Percentiles rank a stretch among this genome's conserved stretches.
Conservation (phyloP, 345 rosid species). For the Euclidium syriacum region DNA sequence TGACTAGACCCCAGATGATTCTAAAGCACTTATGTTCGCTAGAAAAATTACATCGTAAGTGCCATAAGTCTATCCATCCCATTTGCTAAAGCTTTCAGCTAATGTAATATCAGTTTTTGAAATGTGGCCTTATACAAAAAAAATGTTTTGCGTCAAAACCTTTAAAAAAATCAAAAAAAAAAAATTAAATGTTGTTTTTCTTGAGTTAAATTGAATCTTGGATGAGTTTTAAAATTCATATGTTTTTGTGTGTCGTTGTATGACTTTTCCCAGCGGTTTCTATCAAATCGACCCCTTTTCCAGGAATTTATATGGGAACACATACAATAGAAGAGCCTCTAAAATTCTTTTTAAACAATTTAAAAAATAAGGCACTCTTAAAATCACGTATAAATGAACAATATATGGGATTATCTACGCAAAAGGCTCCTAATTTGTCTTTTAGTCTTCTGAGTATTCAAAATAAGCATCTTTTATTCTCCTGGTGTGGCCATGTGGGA, state of each 20-base stretch:
- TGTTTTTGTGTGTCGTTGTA: not conserved
- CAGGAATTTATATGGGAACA: constrained; percentile 12
- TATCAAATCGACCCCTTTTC: constrained; percentile 26
- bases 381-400: constrained; percentile 8
- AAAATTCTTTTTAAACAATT: not conserved
- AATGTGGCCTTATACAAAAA: not conserved
- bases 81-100: not conserved
- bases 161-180: too few relatives aligned
- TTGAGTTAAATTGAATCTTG: constrained; percentile 7
- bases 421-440: constrained; percentile 17
- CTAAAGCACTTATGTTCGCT: constrained; percentile 8
- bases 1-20: constrained; percentile 24
- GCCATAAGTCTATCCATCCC: not conserved
- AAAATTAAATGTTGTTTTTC: not conserved
- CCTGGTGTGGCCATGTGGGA: constrained; percentile 29
- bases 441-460: constrained; percentile 17
- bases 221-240: not conserved
- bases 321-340: constrained; percentile 11
- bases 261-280: constrained; percentile 15
- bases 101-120: not conserved
- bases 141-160: not conserved
- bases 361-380: not conserved
- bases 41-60: not conserved
- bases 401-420: constrained; percentile 18
- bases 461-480: constrained; percentile 31